Base-by-base conservation (phyloP, 495 filamentous ascomycete species). In the Hypoxylon rickii region DNA sequence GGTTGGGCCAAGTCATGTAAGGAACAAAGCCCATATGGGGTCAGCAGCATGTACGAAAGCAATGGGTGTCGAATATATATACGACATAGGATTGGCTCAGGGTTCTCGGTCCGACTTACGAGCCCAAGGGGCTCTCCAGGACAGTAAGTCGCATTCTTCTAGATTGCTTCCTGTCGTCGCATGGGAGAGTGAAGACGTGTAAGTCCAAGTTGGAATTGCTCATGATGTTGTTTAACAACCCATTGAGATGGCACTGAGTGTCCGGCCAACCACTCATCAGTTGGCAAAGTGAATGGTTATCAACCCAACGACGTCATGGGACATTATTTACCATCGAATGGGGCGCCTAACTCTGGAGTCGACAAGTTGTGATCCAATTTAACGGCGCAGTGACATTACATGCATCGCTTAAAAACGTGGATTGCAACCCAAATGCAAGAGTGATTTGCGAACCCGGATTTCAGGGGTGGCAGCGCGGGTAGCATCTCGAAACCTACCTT, bases 91-190 rank as follows among this genome's bases (percentile, higher is more conserved):
- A 54, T 58, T 63, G 44, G 53, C 8, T 45, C 44, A 41, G 59
- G 48, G 26, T 57, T 53, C 59, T 63, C 59, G 59, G 59, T 42
- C 59, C 59, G 59, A 63, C 45, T 57, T 50, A 42, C 45, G 38
- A 53, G 53, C 39, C 59, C 53, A 54, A 58, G 37, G 49, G 44
- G 44, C 33, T 16, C 33, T 57, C 22, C 1, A 41, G 3, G 18
- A 17, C 49, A 38, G 43, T 43, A 41, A 46, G 47, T 39, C 44
- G 19, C 53, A 41, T 36, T 20, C 16, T 37, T 34, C 50, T 58
- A 63, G 32, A 63, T 63, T 63, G 44, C 48, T 38, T 50, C 20
- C 36, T 49, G 34, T 44, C 21, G 17, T 40, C 44, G 22, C 34
- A 39, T 15, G 26, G 36, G 32, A 24, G 13, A 50, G 12, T 21